These are phyloP conservation scores for Hypoxylon sp. DNA, from an alignment of 2,329 filamentous ascomycete genomes.

Conservation along the genomic window DNA sequence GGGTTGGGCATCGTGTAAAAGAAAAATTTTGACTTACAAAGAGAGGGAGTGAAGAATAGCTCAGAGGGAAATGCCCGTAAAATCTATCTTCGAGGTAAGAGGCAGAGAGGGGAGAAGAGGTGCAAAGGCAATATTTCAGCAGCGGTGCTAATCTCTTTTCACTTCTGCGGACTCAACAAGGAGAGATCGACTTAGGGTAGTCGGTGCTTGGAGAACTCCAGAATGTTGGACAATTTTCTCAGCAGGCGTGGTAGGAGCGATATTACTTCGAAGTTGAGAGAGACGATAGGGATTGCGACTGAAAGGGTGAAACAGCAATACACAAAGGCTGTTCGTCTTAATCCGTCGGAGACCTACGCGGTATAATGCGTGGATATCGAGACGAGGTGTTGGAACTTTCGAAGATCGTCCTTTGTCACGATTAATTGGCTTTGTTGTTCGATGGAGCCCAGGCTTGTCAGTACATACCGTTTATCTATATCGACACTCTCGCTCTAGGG, in stretches of 20 bases:
- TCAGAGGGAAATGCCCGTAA: slow-evolving; percentile 31
- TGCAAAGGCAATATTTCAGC: slow-evolving; percentile 61
- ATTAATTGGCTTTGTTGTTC: slow-evolving; percentile 40
- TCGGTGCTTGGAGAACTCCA: slow-evolving; percentile 11
- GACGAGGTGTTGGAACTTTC: slow-evolving; percentile 18
- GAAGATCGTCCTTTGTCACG: slow-evolving; percentile 36
- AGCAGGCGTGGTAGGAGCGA: slow-evolving; percentile 5
- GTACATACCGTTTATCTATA: slow-evolving; percentile 37
- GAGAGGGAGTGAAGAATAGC: slow-evolving; percentile 17
- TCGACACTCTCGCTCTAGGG: slow-evolving; percentile 7
- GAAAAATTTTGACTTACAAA: slow-evolving; percentile 34
- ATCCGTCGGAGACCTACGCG: slow-evolving; percentile 26
- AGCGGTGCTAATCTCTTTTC: slow-evolving; percentile 53
- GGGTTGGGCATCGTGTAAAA: slow-evolving; percentile 2
- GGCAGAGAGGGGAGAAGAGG: slow-evolving; percentile 38
- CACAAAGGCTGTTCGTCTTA: slow-evolving; percentile 36
- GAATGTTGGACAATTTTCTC: slow-evolving; percentile 9
- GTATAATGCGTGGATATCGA: slow-evolving; percentile 27
- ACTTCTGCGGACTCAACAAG: slow-evolving; percentile 32
- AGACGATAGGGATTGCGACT: not conserved
- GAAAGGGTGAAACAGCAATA: slow-evolving; percentile 15
- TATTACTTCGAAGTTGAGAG: slow-evolving; percentile 6
- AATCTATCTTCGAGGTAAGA: slow-evolving; percentile 36
- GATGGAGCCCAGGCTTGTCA: slow-evolving; percentile 22
- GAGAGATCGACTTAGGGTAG: slow-evolving; percentile 22